Conservation (phyloP, 306 rosid species). For the Prunus campanulata region DNA sequence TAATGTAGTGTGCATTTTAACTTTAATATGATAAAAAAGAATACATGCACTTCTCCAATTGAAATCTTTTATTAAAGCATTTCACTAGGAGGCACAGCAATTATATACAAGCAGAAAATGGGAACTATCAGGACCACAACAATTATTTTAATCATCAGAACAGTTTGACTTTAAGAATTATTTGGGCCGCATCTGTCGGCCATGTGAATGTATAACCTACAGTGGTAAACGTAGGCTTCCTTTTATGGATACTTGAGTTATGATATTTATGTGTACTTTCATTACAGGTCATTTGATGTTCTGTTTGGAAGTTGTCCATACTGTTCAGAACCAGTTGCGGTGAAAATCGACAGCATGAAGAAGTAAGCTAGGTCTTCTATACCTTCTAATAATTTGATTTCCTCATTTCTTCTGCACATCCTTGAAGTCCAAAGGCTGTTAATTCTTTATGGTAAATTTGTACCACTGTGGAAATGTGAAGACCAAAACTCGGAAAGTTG, state of each 20-base stretch:
- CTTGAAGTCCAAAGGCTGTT: too few species aligned
- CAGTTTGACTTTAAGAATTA: neutral
- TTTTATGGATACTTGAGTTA: neutral
- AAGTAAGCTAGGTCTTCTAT: neutral
- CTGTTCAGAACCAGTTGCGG: conserved; percentile 39
- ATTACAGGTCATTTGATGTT: conserved; percentile 38
- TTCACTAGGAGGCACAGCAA: neutral
- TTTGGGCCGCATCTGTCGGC: neutral
- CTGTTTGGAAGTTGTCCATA: conserved; percentile 39
- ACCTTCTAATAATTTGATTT: neutral
- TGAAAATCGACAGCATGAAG: conserved; percentile 25
- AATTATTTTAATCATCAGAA: neutral
- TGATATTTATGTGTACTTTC: conserved; percentile 1
- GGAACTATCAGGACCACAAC: neutral
- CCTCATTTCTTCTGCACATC: neutral
- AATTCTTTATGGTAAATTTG: neutral
- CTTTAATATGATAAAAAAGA: neutral
- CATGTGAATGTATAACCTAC: neutral
- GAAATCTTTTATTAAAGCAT: neutral
- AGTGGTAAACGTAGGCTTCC: conserved; percentile 4
- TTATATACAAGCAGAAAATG: neutral
- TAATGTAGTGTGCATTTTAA: neutral
- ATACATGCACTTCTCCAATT: neutral
- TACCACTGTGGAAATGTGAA: neutral
- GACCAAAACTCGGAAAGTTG: neutral